Evolutionary conservation across 352 stramenopile species (phyloP).

Genomic region (Globisporangium orthogonon): DNA sequence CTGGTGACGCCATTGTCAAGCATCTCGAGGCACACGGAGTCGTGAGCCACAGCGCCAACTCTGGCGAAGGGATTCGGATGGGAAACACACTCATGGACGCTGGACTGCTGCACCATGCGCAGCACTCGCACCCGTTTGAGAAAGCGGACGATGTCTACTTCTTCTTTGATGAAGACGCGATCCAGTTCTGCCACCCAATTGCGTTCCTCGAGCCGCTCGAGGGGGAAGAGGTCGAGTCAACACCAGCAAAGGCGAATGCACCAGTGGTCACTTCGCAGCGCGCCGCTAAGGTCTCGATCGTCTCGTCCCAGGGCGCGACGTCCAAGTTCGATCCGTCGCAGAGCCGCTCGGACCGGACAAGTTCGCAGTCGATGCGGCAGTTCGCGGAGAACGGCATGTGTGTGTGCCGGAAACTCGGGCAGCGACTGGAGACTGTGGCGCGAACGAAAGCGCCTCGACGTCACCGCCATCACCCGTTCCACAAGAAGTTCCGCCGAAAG

Average conservation of each 20-base stretch:
- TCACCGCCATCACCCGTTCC: conserved; percentile 13
- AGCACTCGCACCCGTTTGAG: conserved; percentile 32
- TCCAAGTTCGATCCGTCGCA: conserved; percentile 5
- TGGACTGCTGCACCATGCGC: conserved; percentile 45
- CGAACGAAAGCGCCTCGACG: conserved; percentile 15
- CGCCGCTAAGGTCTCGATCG: conserved; percentile 1
- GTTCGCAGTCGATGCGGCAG: conserved; percentile 7
- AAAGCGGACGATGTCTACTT: conserved; percentile 17
- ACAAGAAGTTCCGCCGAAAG: conserved; percentile 4
- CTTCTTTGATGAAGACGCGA: conserved; percentile 13
- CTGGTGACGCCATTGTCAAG: conserved; percentile 21
- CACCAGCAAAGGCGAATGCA: neutral
- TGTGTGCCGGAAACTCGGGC: conserved; percentile 43
- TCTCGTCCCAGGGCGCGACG: conserved; percentile 1
- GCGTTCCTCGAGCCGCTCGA: conserved; percentile 10
- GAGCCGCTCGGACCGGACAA: conserved; percentile 8
- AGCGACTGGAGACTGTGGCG: conserved; percentile 30
- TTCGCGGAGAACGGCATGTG: conserved; percentile 33
- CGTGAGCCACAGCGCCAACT: conserved; percentile 14
- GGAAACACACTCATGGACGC: conserved; percentile 58
- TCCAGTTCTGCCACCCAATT: conserved; percentile 18
- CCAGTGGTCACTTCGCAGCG: neutral
- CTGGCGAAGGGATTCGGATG: conserved; percentile 31
- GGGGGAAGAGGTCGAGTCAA: neutral
- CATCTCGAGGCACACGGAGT: conserved; percentile 26